phyloP scores from a whole-genome alignment of 768 basidiomycete genomes.

The Mycena amicta region DNA sequence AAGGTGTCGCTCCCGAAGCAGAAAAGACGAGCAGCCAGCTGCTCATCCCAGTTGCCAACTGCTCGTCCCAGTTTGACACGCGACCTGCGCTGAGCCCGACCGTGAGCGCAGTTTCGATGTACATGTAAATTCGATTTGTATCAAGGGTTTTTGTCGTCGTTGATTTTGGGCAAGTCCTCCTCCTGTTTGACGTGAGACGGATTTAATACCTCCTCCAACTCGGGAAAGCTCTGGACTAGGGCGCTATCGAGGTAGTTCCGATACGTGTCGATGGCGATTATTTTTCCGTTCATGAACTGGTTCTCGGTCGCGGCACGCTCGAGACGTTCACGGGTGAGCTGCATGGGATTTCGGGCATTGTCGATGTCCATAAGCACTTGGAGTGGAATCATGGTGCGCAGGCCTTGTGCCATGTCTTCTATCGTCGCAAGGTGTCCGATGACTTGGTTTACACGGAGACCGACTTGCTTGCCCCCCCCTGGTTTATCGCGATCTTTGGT shows the following conservation, averaged over 20 bases:
- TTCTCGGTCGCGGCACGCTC: conserved; percentile 88
- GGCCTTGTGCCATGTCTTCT: conserved; percentile 67
- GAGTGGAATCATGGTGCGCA: conserved; percentile 68
- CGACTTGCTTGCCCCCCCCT: conserved; percentile 74
- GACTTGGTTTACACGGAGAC: conserved; percentile 77
- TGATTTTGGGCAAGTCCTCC: too few relatives aligned
- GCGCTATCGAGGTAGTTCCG: conserved; percentile 68
- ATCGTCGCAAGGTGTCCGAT: conserved; percentile 65
- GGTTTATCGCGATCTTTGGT: conserved; percentile 78
- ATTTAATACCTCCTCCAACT: conserved; percentile 45
- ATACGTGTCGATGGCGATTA: conserved; percentile 80
- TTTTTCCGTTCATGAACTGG: conserved; percentile 90
- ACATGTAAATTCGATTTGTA: too few relatives aligned
- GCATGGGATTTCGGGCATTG: conserved; percentile 78
- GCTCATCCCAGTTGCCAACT: conserved; percentile 4
- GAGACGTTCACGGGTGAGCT: conserved; percentile 75
- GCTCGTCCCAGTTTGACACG: too few relatives aligned
- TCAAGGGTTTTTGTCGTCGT: too few relatives aligned
- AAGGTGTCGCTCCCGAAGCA: too few relatives aligned
- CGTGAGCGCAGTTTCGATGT: too few relatives aligned
- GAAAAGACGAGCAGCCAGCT: conserved; percentile 16
- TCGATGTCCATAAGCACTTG: conserved; percentile 81
- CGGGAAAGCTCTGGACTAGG: conserved; percentile 71
- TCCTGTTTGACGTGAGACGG: too few relatives aligned
- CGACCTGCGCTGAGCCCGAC: too few relatives aligned